Base-by-base conservation (phyloP, 352 stramenopile genomes). In the Pythium monospermum region DNA sequence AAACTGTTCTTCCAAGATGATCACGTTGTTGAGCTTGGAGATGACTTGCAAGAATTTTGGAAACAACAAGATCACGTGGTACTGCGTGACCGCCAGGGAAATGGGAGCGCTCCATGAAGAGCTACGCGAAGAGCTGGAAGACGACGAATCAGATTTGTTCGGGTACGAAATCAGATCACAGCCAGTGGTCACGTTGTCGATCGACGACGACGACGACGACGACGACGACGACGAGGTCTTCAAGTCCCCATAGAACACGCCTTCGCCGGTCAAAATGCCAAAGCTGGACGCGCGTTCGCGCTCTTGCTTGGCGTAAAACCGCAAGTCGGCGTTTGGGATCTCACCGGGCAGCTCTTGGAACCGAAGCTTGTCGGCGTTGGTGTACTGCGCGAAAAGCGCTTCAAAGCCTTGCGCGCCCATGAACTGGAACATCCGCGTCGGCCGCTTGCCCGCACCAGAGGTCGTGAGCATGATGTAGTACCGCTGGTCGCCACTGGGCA, bases 401-500 rank as follows among this genome's bases (percentile, higher is more conserved):
- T 95, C 83, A 25, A 97, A 84, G 23, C 82, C 82, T 22, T 77
- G 58, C 2, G 59, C 57, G 15, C 89, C 85, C 45, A 96, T 66
- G 56, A 97, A 97, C 58, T 96, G 83, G 67, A 97, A 97, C 71
- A 96, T 84, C 10, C 91, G 82, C 21, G 85, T 96, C 0, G 90
- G 88, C 6, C 81, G 65, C 48, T 91, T 91, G n/a, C 83, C 80
- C 5, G 76, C 73, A n/a, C 78, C 84, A 7, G 84, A 95, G 15
- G 80, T 93, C 23, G 77, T 90, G 47, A 92, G 67, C 76, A 91
- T 87, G 11, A 90, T 78, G 52, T 89, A 91, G 56, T 84, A 80
- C 8, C 70, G 50, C 15, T 64, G 46, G 6, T 91, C 81, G 16
- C 72, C 76, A 5, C 71, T 82, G 12, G 72, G 58, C 12, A 74